Percentiles rank a stretch among this genome's conserved stretches.
Conservation (phyloP, 306 rosid genomes). For the Ormosia emarginata region DNA sequence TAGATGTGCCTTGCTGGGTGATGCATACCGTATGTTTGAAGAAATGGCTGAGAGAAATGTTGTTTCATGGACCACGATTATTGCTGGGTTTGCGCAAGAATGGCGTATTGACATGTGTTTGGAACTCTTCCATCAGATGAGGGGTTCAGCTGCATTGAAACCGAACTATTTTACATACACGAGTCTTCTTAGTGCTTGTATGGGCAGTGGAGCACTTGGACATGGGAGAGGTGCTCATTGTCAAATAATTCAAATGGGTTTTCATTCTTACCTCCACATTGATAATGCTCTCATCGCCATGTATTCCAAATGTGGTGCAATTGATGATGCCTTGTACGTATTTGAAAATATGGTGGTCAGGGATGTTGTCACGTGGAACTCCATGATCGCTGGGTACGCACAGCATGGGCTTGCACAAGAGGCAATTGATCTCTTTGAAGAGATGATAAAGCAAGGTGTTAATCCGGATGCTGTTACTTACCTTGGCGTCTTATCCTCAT, state of each 20-base stretch:
- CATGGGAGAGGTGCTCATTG: slow-evolving; percentile 68
- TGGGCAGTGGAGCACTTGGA: slow-evolving; percentile 82
- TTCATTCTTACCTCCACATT: slow-evolving; percentile 46
- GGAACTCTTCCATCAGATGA: slow-evolving; percentile 62
- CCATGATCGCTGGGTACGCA: slow-evolving; percentile 81
- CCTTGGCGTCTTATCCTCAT: slow-evolving; percentile 68
- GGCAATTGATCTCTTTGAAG: slow-evolving; percentile 60
- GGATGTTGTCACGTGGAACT: slow-evolving; percentile 79
- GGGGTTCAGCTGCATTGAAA: slow-evolving; percentile 12
- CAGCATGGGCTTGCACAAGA: slow-evolving; percentile 66
- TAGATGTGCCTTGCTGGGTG: slow-evolving; percentile 43
- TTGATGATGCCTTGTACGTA: slow-evolving; percentile 54
- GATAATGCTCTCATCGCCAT: slow-evolving; percentile 70
- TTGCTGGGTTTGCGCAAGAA: slow-evolving; percentile 71
- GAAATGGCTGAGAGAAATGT: slow-evolving; percentile 79
- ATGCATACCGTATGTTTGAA: slow-evolving; percentile 51
- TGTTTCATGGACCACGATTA: slow-evolving; percentile 81
- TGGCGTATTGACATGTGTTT: slow-evolving; percentile 59
- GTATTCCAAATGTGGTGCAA: slow-evolving; percentile 80
- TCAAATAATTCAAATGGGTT: slow-evolving; percentile 61
- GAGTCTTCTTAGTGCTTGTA: slow-evolving; percentile 70
- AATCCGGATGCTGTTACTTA: slow-evolving; percentile 69
- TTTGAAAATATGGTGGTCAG: slow-evolving; percentile 41
- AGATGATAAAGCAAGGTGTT: slow-evolving; percentile 50
- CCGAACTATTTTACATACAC: slow-evolving; percentile 75